Base-by-base conservation (phyloP, 1,284 basidiomycete species). In the Irpex sp. region DNA sequence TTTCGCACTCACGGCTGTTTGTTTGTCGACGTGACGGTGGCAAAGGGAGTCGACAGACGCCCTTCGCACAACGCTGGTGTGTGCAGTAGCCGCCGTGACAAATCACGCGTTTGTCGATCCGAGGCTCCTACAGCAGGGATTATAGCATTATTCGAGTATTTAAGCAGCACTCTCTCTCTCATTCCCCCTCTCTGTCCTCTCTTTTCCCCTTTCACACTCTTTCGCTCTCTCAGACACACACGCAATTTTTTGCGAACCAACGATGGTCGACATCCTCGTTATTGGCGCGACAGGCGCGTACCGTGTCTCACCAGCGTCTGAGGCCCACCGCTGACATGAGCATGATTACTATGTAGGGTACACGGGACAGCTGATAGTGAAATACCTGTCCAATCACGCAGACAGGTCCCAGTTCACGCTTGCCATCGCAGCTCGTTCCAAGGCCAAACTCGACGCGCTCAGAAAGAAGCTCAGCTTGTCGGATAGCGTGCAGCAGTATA, bases 311-410 rank as follows among this genome's bases (percentile, higher is more conserved):
- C 49, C 13, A 19, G 51, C 8, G 17, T 7, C 9, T 47, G 36
- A 34, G 5, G 13, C 6, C 5, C 38, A 40, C 13, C 38, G 38
- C 38, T 40, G 38, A 40, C 38, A 6, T 17, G 17, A 7, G 13
- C 52, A 11, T 8, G n/a, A 7, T 44, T 6, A 13, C 66, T 48
- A 13, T 0, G 19, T 62, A 78, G 89, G 89, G 38, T 89, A 84
- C 72, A 88, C 88, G 1, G 90, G 90, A 2, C 80, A 82, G 26
- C 81, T 90, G 63, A 84, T 86, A 51, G 79, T 82, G 2, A 79
- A 81, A 37, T 89, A 91, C 72, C 79, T 92, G 26, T 75, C 79
- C 3, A 69, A 77, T 6, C 90, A 92, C 67, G 82, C 83, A 0
- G 81, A 90, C 66, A 79, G 83, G n/a, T 70, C 78, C 3, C 74